Conservation (phyloP, 345 rosid genomes). For the Arabidopsis arenosa region DNA sequence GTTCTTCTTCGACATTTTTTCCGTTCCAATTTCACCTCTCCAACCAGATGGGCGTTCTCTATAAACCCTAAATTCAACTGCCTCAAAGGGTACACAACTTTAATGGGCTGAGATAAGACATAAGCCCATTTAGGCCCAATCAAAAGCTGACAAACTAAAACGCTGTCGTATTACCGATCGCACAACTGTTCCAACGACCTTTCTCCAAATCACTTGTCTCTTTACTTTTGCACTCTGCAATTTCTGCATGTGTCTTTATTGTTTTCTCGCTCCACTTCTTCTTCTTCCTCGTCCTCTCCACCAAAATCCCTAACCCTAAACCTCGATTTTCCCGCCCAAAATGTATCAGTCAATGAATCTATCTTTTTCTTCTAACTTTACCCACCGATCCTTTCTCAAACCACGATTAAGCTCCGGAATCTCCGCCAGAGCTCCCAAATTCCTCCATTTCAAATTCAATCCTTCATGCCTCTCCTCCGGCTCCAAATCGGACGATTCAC, state of each 20-base stretch:
- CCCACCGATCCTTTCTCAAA: slow-evolving; percentile 43
- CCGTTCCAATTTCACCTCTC: not conserved
- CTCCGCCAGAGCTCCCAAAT: slow-evolving; percentile 47
- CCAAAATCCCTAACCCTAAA: slow-evolving; percentile 46
- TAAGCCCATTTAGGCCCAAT: slow-evolving; percentile 9
- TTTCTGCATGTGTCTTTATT: slow-evolving; percentile 18
- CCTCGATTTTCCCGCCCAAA: slow-evolving; percentile 42
- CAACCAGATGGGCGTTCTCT: not conserved
- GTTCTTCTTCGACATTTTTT: slow-evolving; percentile 95
- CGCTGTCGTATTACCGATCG: not conserved
- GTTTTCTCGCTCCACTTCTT: not conserved
- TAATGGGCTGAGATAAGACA: not conserved
- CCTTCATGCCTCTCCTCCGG: slow-evolving; percentile 43
- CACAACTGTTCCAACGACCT: slow-evolving; percentile 40
- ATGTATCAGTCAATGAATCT: slow-evolving; percentile 57
- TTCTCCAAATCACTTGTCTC: slow-evolving; percentile 14
- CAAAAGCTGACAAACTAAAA: not conserved
- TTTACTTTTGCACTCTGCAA: slow-evolving; percentile 22
- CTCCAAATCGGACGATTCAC: slow-evolving; percentile 35
- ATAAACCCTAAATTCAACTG: slow-evolving; percentile 39
- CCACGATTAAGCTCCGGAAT: slow-evolving; percentile 31
- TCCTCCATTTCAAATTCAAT: slow-evolving; percentile 43
- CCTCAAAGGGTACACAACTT: not conserved
- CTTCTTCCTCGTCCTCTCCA: slow-evolving; percentile 35
- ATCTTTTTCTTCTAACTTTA: slow-evolving; percentile 49